Evolutionary conservation across 1,139 yeast genomes (phyloP), one percentile per base, ranked within the genome.

Genomic region (Lodderomyces metapsilosis): DNA sequence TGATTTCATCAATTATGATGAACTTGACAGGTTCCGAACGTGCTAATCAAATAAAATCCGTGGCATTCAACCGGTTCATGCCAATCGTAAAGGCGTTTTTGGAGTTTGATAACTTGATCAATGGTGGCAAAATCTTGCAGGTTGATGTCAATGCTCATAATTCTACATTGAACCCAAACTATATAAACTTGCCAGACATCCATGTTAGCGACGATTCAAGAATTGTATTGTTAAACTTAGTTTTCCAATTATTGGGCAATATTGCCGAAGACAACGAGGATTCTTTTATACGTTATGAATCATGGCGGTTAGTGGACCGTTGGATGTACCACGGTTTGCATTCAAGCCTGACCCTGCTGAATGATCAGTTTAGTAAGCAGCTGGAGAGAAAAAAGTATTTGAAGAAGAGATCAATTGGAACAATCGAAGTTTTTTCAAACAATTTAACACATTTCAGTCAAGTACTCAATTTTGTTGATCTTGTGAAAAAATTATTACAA

Each of bases 301-400:
- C 88, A 17, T 91, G 98, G 97, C 66, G 67, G 10, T 63, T 75
- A 8, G 50, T 91, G 11, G 97, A 91, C 54, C 63, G 73, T n/a
- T 84, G 95, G 88, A 63, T 87, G 22, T 85, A 82, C 55, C 77
- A 66, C 45, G 58, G 64, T 17, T 50, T 68, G 44, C 42, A 50
- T 35, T 50, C 52, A 22, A 39, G 57, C 8, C 56, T 52, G 12
- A 47, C 52, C 21, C 41, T 43, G 13, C 36, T 36, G 25, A 40
- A 39, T 36, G 48, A 40, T 20, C 18, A 42, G 13, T 43, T 39
- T 40, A 34, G 43, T 6, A 42, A 36, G 30, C 39, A 41, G 27
- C 28, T 20, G 7, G 39, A 38, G 18, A 58, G 52, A 38, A 52
- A 54, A 38, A 59, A 52, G 37, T 56, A 51, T 34, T 40, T 53